Conservation (phyloP, 2,329 filamentous ascomycete genomes). For the Trichophaea hybrida region DNA sequence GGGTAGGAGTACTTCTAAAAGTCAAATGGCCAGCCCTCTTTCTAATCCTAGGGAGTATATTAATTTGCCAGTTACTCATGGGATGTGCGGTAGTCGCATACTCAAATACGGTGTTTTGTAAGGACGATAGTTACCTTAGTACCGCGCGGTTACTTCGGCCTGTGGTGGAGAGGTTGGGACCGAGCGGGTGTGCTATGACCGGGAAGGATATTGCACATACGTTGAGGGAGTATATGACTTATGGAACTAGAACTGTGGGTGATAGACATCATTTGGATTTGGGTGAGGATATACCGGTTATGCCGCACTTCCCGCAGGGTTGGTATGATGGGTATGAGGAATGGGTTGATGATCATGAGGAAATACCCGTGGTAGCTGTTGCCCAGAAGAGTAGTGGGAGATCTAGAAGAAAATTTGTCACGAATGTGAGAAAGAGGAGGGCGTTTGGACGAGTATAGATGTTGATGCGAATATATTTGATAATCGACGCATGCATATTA, state of each 20-base stretch:
- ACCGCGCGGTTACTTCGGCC: slow-evolving; percentile 20
- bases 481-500: no score
- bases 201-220: slow-evolving; percentile 16
- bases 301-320: slow-evolving; percentile 13
- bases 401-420: background rate
- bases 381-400: background rate
- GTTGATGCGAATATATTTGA: background rate
- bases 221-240: slow-evolving; percentile 11
- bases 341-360: background rate
- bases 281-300: slow-evolving; percentile 14
- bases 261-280: slow-evolving; percentile 18
- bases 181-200: slow-evolving; percentile 15
- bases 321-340: slow-evolving; percentile 16
- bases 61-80: slow-evolving; percentile 13
- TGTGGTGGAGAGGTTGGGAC: slow-evolving; percentile 19
- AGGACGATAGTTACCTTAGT: slow-evolving; percentile 22
- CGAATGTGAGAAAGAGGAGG: background rate
- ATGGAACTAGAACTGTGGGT: slow-evolving; percentile 11
- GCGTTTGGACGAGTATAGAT: background rate
- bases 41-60: slow-evolving; percentile 12
- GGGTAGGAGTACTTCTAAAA: slow-evolving; percentile 12
- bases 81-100: slow-evolving; percentile 14
- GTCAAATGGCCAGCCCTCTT: slow-evolving; percentile 16
- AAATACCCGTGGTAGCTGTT: background rate
- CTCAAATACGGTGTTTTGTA: slow-evolving; percentile 20